Base-by-base conservation (phyloP, 2,329 filamentous ascomycete species). In the Cercospora nicotianae region DNA sequence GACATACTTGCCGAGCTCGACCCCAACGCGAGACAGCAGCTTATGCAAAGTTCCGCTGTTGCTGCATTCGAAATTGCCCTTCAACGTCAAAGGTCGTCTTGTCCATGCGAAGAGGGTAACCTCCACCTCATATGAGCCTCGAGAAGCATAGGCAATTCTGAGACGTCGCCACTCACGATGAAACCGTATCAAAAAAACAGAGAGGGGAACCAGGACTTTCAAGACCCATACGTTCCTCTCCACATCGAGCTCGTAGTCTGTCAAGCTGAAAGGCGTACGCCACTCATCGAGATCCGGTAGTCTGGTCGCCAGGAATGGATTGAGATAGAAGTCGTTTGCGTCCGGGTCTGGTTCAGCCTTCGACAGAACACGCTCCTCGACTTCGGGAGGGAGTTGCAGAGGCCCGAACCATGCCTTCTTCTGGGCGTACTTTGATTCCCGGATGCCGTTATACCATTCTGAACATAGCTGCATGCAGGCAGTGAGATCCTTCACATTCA, bases 251-350 rank as follows among this genome's bases (percentile, higher is more conserved):
- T 31, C 30, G 18, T 12, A 20, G 2, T 59, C 55, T 2, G 55
- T 59, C n/a, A 33, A 59, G 30, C 18, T 59, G 30, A 59, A 59
- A 20, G 55, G 55, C 28, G n/a, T n/a, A n/a, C n/a, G n/a, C n/a
- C n/a, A n/a, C 13, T 33, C 20, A 28, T 33, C 26, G 13, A 58
- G 9, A 10, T n/a, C 55, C 13, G 16, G 16, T 9, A 10, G 9
- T 18, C 16, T 16, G 9, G 20, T 10, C 16, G 55, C 55, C 16
- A 58, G 6, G 13, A 33, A 10, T 16, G 55, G 55, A 13, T 59
- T 33, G 28, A 59, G 16, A 1, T 59, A 36, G 31, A 59, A 59
- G 31, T 59, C 55, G 30, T 36, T 23, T n/a, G n/a, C n/a, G n/a
- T n/a, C n/a, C n/a, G n/a, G n/a, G n/a, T n/a, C n/a, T n/a, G n/a